Evolutionary conservation across 2,329 filamentous ascomycete genomes (phyloP).

Genomic region (Ophiocordyceps camponoti-rufipedis): DNA sequence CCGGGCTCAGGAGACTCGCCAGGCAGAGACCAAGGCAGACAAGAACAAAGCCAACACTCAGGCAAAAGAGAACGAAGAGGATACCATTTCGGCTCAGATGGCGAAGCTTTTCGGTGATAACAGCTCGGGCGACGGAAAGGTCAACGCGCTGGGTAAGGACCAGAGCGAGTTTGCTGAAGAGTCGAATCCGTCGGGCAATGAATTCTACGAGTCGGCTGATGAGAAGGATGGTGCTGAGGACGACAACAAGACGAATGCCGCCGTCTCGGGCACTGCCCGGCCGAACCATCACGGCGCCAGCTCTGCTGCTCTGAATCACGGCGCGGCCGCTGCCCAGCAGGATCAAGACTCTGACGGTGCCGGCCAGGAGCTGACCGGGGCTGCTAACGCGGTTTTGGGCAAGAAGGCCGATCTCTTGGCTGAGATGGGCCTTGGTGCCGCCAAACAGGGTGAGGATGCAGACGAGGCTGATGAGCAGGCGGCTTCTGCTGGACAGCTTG

Average conservation of each 20-base stretch:
- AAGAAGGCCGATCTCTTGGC: too few relatives aligned
- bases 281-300: too few relatives aligned
- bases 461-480: not conserved
- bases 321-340: too few relatives aligned
- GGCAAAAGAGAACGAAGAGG: not conserved
- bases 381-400: too few relatives aligned
- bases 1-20: too few relatives aligned
- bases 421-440: not conserved
- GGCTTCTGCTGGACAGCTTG: not conserved
- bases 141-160: not conserved
- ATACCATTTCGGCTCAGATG: not conserved
- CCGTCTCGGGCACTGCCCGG: too few relatives aligned
- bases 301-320: too few relatives aligned
- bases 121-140: not conserved
- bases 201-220: not conserved
- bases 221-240: not conserved
- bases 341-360: too few relatives aligned
- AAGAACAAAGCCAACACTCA: not conserved
- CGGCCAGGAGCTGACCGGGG: too few relatives aligned
- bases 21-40: too few relatives aligned
- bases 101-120: not conserved
- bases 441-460: not conserved
- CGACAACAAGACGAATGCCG: too few relatives aligned
- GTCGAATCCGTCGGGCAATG: too few relatives aligned
- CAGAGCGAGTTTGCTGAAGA: not conserved